Percentiles rank a stretch among this genome's conserved stretches.
phyloP scores from a whole-genome alignment of 2,329 filamentous ascomycete genomes.

The Calonectria crousiana region DNA sequence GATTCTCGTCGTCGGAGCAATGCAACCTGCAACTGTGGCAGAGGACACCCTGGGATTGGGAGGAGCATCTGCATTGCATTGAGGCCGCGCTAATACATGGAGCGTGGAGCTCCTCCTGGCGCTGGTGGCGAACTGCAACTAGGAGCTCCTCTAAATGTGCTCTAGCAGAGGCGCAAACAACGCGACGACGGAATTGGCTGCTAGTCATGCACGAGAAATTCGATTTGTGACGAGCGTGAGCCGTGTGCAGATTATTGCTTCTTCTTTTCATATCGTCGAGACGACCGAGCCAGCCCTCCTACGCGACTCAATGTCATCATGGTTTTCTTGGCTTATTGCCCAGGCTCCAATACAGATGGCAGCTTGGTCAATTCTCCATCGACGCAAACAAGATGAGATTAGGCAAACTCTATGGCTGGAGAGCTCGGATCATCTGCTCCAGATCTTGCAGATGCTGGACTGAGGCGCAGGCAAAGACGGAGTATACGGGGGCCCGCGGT shows the following conservation, averaged over 20 bases:
- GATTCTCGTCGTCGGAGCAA: not conserved
- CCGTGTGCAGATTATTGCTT: not conserved
- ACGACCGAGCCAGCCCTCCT: not conserved
- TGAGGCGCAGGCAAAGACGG: not conserved
- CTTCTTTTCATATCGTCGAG: too few species aligned
- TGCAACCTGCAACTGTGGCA: not conserved
- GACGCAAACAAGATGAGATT: not conserved
- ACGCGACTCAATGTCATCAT: not conserved
- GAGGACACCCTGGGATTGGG: not conserved
- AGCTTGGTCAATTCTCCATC: not conserved
- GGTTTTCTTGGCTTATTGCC: not conserved
- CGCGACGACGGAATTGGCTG: not conserved
- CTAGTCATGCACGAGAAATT: not conserved
- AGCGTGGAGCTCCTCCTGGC: conserved; percentile 18
- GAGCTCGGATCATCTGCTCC: not conserved
- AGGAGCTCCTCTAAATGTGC: conserved; percentile 17
- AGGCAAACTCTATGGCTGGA: not conserved
- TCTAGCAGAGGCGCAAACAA: not conserved
- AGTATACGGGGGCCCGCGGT: not conserved
- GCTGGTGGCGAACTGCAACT: not conserved
- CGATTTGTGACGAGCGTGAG: not conserved
- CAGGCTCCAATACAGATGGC: not conserved
- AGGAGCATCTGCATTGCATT: conserved; percentile 9
- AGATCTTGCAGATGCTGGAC: not conserved
- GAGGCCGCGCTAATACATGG: not conserved